Evolutionary conservation across 2,329 filamentous ascomycete species (phyloP).

Genomic region (Claviceps africana): DNA sequence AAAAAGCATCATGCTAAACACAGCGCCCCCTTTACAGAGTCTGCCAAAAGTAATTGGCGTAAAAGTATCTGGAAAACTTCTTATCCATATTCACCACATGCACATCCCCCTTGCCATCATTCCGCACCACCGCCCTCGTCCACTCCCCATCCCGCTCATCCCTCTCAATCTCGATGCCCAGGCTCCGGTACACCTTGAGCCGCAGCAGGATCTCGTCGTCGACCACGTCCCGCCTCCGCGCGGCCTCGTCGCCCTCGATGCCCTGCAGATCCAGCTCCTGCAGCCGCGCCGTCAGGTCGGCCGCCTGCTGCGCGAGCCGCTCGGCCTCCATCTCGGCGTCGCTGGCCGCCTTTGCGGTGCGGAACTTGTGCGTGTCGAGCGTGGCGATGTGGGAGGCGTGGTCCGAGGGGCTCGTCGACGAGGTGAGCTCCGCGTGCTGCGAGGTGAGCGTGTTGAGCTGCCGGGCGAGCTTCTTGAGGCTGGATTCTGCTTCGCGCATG

Average conservation of each 20-base stretch:
- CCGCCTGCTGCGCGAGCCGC: constrained; percentile 65
- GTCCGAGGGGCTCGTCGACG: constrained; percentile 59
- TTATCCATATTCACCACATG: constrained; percentile 89
- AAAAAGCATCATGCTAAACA: too few species aligned
- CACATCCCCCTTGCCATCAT: constrained; percentile 76
- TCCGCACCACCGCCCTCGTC: constrained; percentile 71
- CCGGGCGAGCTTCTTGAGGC: constrained; percentile 59
- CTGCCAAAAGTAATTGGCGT: constrained; percentile 93
- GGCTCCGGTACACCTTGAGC: constrained; percentile 76
- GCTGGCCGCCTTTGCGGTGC: constrained; percentile 77
- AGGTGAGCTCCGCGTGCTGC: constrained; percentile 63
- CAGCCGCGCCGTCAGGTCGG: constrained; percentile 58
- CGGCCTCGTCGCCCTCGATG: constrained; percentile 48
- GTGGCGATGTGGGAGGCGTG: constrained; percentile 76
- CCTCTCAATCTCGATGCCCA: constrained; percentile 78
- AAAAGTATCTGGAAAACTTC: constrained; percentile 83
- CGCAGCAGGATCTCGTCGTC: constrained; percentile 58
- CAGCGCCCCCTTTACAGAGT: constrained; percentile 43
- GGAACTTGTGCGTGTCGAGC: constrained; percentile 87
- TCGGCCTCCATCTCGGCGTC: constrained; percentile 94
- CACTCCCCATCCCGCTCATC: constrained; percentile 66
- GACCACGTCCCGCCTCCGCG: constrained; percentile 27
- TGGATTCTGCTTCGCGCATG: constrained; percentile 52
- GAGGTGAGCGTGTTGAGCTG: constrained; percentile 59
- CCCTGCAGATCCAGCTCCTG: constrained; percentile 79